Percentiles rank a stretch among this genome's conserved stretches.
Evolutionary conservation across 1,284 basidiomycete species (phyloP).

Genomic region (Vanrija sp.): DNA sequence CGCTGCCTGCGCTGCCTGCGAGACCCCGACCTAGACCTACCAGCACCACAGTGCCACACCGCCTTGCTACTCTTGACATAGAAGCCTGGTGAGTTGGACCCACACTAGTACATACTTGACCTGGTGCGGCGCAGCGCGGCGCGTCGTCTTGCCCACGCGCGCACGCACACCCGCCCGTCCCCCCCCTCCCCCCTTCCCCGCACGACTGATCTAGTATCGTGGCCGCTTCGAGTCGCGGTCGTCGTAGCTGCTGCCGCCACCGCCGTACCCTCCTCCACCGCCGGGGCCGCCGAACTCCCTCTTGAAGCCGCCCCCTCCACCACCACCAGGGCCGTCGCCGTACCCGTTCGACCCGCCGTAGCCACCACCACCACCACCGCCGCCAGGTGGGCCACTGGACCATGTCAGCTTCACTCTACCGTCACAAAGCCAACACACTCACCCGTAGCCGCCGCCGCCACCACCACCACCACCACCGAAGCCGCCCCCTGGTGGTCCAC

Average conservation of each 20-base stretch:
- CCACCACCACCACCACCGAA: constrained; percentile 23
- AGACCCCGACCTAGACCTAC: too few species aligned
- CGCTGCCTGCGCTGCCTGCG: not conserved
- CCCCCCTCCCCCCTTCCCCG: not conserved
- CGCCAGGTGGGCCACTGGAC: not conserved
- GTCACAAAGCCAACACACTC: constrained; percentile 1
- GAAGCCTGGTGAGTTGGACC: not conserved
- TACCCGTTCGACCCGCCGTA: constrained; percentile 16
- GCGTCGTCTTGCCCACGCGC: not conserved
- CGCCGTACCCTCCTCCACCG: constrained; percentile 55
- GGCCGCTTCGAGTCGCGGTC: constrained; percentile 75
- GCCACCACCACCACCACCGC: constrained; percentile 5
- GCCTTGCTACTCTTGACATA: not conserved
- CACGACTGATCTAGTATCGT: constrained; percentile 56
- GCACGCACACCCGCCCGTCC: not conserved
- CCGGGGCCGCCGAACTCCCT: constrained; percentile 40
- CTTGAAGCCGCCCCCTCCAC: constrained; percentile 32
- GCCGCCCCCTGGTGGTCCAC: constrained; percentile 11
- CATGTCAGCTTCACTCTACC: not conserved
- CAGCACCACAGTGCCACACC: not conserved
- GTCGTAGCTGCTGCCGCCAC: constrained; percentile 66
- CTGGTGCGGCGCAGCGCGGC: not conserved
- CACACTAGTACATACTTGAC: constrained; percentile 3
- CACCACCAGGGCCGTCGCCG: constrained; percentile 2
- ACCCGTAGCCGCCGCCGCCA: constrained; percentile 25